Conservation (phyloP, 2,329 filamentous ascomycete species). For the Nemania abortiva region DNA sequence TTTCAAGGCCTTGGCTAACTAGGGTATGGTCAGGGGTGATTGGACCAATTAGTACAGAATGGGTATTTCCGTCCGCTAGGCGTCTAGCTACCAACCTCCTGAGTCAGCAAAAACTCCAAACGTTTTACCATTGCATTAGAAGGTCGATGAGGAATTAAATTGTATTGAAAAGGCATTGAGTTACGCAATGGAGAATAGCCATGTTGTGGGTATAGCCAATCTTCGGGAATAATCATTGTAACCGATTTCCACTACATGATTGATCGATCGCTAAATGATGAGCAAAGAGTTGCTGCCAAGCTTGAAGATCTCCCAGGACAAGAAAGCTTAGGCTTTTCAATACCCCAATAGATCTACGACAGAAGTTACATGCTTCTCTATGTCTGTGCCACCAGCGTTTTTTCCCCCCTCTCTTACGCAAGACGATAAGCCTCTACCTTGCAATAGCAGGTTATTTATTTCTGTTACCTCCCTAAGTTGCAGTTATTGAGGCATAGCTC, state of each 20-base stretch:
- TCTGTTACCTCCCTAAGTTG: not conserved
- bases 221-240: not conserved
- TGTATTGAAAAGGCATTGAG: not conserved
- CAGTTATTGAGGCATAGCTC: not conserved
- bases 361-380: not conserved
- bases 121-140: conserved; percentile 1
- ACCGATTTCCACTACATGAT: not conserved
- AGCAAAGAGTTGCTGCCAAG: not conserved
- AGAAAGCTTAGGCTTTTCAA: conserved; percentile 14
- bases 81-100: not conserved
- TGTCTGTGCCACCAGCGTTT: not conserved
- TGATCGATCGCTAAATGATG: no score
- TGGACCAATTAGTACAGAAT: not conserved
- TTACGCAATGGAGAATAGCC: not conserved
- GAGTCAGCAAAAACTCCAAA: not conserved
- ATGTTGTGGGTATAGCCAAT: not conserved
- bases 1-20: conserved; percentile 34
- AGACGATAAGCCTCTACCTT: not conserved
- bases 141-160: not conserved
- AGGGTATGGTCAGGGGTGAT: not conserved
- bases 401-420: not conserved
- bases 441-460: not conserved
- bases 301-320: not conserved
- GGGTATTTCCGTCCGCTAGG: not conserved
- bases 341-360: not conserved